These are phyloP conservation scores for Podospora comata DNA, from an alignment of 495 filamentous ascomycete species.

Conservation along the genomic window DNA sequence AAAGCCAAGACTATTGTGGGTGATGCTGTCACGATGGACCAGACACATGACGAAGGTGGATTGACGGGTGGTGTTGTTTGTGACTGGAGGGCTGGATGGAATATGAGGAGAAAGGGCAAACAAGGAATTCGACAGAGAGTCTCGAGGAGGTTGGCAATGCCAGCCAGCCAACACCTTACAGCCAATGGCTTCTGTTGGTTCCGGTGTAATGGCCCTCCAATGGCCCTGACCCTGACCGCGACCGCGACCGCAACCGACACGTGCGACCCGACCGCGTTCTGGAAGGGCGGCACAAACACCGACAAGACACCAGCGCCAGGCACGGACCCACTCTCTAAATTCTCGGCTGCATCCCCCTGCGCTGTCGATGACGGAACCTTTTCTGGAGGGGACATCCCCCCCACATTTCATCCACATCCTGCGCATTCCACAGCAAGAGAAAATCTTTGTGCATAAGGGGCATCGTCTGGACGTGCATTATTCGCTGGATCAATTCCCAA, in stretches of 20 bases:
- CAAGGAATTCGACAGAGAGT: background rate
- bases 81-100: no score
- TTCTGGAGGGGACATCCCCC: background rate
- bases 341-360: background rate
- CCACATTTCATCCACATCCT: no score
- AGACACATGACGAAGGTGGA: background rate
- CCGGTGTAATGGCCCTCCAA: no score
- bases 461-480: background rate
- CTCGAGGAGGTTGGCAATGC: background rate
- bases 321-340: background rate
- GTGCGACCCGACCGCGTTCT: background rate
- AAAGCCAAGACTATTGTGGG: constrained; percentile 2
- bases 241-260: background rate
- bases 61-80: background rate
- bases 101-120: no score
- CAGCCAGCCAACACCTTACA: background rate
- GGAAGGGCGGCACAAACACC: background rate
- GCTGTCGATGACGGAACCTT: background rate
- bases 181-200: no score
- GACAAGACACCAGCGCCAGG: background rate
- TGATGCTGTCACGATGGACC: background rate
- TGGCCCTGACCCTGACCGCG: no score
- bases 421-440: background rate
- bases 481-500: background rate
- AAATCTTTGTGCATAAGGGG: background rate